Evolutionary conservation across 2,329 filamentous ascomycete genomes (phyloP), one percentile per base, ranked within the genome.

Genomic region (Shiraia sp.): DNA sequence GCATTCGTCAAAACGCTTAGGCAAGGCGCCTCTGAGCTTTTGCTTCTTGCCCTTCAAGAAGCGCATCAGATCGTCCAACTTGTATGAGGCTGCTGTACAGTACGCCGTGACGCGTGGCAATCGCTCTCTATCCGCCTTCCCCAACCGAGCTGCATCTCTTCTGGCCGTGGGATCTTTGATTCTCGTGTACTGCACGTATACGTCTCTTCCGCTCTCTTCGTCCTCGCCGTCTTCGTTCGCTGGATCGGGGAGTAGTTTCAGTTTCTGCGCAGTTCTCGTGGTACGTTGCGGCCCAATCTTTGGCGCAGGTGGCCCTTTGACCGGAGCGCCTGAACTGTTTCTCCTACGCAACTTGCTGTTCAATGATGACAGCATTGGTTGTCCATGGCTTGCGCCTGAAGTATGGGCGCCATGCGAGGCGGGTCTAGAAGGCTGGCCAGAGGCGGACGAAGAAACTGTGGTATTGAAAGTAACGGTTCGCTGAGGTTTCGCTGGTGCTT

Each of bases 91-190:
- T 9, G 93, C 90, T 1, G 93, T 96, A 65, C 92, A 97, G 73
- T 97, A 99, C 26, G 93, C 93, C 27, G 93, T 97, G 10, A 99
- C 93, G 49, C 93, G 79, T 4, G 93, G 93, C 41, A 99, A 73
- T 50, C 86, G 81, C 51, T 90, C 87, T 42, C 93, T 81, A 68
- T 99, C 93, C 27, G 92, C 91, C 70, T 97, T 99, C 26, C 93
- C 93, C 28, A 99, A 72, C 41, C 91, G 79, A 19, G 93, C 93
- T 12, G 93, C 93, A 76, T 97, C 92, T 59, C 93, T 82, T 48
- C 93, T 79, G 7, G 93, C 93, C 0, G 87, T 96, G 1, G 92
- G 91, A 63, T 99, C 93, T 69, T 97, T 97, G 72, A 99, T 99
- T 31, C 93, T 82, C 7, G 92, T 96, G 68, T 96, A 97, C 69